These are phyloP conservation scores for Miscanthus lutarioriparius DNA, from an alignment of 176 grass and related monocot species.

Conservation along the genomic window DNA sequence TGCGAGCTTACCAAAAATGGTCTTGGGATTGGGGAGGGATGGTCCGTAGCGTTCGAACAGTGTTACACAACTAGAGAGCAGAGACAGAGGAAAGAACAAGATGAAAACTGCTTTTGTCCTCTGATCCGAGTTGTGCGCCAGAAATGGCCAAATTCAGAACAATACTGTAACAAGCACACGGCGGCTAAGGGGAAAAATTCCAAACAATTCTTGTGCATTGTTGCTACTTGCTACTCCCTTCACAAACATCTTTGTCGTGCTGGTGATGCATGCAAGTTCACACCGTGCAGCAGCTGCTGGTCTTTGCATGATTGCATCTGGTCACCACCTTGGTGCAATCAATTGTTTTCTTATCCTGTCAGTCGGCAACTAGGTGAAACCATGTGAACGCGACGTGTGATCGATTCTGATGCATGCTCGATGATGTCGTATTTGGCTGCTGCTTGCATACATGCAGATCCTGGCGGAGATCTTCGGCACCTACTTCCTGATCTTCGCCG, in stretches of 20 bases:
- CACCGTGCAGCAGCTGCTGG: too few relatives aligned
- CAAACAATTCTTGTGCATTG: not conserved
- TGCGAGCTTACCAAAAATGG: not conserved
- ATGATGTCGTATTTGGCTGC: not conserved
- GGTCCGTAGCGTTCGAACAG: not conserved
- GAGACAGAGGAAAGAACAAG: conserved; percentile 31
- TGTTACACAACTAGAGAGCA: not conserved
- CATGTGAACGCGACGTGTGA: conserved; percentile 18
- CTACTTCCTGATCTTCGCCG: conserved; percentile 91
- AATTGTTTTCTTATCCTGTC: too few relatives aligned
- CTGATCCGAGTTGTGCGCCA: not conserved
- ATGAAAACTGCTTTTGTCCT: not conserved
- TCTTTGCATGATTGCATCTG: too few relatives aligned
- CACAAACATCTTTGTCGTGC: not conserved
- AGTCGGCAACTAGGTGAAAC: conserved; percentile 19
- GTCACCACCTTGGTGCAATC: too few relatives aligned
- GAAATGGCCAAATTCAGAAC: not conserved
- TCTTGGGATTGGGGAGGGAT: too few relatives aligned
- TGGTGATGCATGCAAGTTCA: not conserved
- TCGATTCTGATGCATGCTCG: not conserved
- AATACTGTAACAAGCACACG: not conserved
- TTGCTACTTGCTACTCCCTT: not conserved
- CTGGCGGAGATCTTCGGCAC: conserved; percentile 76
- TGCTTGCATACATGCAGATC: conserved; percentile 33
- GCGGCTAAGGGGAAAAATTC: not conserved